Percentiles rank a stretch among this genome's conserved stretches.
These are phyloP conservation scores for Globisporangium barbulae DNA, from an alignment of 352 stramenopile genomes.

Conservation along the genomic window DNA sequence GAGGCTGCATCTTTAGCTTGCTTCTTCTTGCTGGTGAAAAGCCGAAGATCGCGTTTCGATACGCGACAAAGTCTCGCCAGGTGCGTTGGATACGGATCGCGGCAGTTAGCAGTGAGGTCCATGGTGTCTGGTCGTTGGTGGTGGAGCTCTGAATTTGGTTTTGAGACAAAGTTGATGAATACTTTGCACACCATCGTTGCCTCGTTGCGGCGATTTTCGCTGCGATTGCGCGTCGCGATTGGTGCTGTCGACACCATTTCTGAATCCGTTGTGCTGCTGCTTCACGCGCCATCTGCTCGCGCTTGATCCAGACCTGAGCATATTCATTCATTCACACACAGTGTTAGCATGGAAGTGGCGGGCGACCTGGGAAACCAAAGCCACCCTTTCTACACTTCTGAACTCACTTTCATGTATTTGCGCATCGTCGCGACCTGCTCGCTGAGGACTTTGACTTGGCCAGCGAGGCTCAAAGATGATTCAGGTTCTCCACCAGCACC, in stretches of 20 bases:
- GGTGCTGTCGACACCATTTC: conserved; percentile 22
- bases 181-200: conserved; percentile 18
- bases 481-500: background rate
- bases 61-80: conserved; percentile 20
- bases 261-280: conserved; percentile 49
- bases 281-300: conserved; percentile 55
- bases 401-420: conserved; percentile 70
- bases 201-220: conserved; percentile 14
- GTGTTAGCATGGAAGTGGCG: background rate
- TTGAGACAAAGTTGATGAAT: conserved; percentile 13
- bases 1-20: background rate
- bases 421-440: conserved; percentile 55
- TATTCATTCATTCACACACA: background rate
- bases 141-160: background rate
- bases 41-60: conserved; percentile 5
- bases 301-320: conserved; percentile 56
- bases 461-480: conserved; percentile 3
- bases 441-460: conserved; percentile 28
- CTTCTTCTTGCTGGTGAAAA: background rate
- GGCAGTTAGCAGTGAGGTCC: conserved; percentile 4
- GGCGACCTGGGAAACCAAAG: no score
- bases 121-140: background rate
- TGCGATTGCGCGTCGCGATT: conserved; percentile 8
- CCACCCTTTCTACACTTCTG: background rate
- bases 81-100: conserved; percentile 20